Evolutionary conservation across 2,329 filamentous ascomycete species (phyloP), one percentile per base, ranked within the genome.

Genomic region (Hypomyces rosellus): DNA sequence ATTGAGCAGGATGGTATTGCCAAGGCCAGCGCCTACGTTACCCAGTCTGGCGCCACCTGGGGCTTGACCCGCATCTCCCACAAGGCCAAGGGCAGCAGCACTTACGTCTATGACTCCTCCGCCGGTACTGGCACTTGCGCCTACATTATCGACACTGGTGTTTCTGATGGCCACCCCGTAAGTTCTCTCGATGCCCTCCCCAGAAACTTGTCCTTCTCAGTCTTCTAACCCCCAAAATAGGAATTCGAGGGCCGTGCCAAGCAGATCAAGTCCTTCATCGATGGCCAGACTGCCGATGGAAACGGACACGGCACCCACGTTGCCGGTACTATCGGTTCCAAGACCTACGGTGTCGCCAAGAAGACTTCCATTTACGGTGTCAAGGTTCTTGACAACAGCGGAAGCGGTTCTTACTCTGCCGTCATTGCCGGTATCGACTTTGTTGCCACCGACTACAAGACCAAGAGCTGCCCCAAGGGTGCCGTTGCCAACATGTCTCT

Each of bases 401-500:
- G 65, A 39, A 53, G 51, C n/a, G 65, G 65, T 14, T 34, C 49
- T 9, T 69, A 62, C 58, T 71, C 71, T 14, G 68, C 63, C 47
- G 69, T 75, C 55, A 68, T 76, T 39, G 70, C 70, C 9, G 72
- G 72, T 48, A 73, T 75, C 56, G 69, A 74, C 60, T 74, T 64
- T 34, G 72, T 72, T 5, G 64, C 65, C 36, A 51, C 56, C 13
- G 72, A 75, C 56, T 57, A 65, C 15, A 45, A 62, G 48, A 62
- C 55, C 2, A 65, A 67, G 52, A 63, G 54, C 57, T 75, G 72
- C 65, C 62, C 67, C 55, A 70, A 65, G 41, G 73, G 74, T 22
- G 65, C 71, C 37, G 76, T 81, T 14, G 72, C 76, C 58, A 79
- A 75, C 67, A 79, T 82, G 77, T 79, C 75, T 14, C 73, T 82